phyloP scores from a whole-genome alignment of 208 protist species.

The Lotmaria passim region DNA sequence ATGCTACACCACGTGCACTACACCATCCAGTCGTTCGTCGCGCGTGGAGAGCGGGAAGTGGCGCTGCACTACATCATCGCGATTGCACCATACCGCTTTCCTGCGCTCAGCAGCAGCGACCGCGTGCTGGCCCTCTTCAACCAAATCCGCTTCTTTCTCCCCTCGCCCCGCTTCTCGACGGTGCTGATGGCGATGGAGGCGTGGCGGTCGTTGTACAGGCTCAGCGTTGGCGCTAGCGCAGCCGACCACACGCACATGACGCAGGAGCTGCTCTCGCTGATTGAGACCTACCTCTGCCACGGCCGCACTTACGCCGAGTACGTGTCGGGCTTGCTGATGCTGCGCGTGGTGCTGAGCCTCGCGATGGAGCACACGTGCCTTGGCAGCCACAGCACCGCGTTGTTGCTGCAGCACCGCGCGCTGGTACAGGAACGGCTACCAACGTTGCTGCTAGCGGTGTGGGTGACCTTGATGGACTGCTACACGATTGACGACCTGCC shows the following conservation, averaged over 20 bases:
- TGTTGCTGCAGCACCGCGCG: constrained; percentile 45
- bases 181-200: constrained; percentile 80
- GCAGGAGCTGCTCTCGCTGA: constrained; percentile 52
- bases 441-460: constrained; percentile 58
- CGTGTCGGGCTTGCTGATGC: constrained; percentile 60
- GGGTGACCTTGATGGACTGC: constrained; percentile 48
- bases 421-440: constrained; percentile 48
- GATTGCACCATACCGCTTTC: constrained; percentile 49
- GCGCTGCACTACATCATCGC: constrained; percentile 75
- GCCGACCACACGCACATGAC: constrained; percentile 59
- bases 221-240: constrained; percentile 44
- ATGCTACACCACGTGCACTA: constrained; percentile 34
- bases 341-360: constrained; percentile 60
- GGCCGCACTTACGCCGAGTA: constrained; percentile 52
- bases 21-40: constrained; percentile 53
- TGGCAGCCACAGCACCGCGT: constrained; percentile 12
- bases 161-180: constrained; percentile 47
- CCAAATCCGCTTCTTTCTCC: constrained; percentile 66
- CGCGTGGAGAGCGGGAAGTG: constrained; percentile 57
- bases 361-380: constrained; percentile 31
- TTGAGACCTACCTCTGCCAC: constrained; percentile 52
- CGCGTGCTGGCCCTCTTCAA: constrained; percentile 71
- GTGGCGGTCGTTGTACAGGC: constrained; percentile 57
- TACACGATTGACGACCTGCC: constrained; percentile 34
- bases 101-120: constrained; percentile 37